Evolutionary conservation across 352 stramenopile genomes (phyloP).

Genomic region (Saprolegnia diclina): DNA sequence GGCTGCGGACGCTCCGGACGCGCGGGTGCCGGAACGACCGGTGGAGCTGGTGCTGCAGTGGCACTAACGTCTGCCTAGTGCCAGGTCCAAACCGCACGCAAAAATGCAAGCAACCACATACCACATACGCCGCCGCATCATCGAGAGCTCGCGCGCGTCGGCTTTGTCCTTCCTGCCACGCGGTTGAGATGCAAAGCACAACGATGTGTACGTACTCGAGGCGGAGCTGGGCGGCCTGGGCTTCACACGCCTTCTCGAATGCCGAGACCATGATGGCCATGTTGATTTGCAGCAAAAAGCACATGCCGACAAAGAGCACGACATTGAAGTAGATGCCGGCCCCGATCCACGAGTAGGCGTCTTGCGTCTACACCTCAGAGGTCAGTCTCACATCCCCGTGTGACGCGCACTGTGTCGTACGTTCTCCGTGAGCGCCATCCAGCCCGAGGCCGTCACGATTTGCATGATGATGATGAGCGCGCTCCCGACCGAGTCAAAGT

Average conservation of each 20-base stretch:
- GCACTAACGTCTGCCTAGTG: slow-evolving; percentile 1
- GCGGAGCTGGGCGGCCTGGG: background rate
- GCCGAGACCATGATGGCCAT: slow-evolving; percentile 47
- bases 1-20: background rate
- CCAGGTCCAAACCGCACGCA: background rate
- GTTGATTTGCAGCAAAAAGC: slow-evolving; percentile 52
- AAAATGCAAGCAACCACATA: background rate
- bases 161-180: background rate
- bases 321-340: slow-evolving; percentile 83
- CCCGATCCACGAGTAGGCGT: slow-evolving; percentile 49
- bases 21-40: background rate
- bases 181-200: background rate
- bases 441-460: slow-evolving; percentile 64
- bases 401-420: slow-evolving; percentile 23
- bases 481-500: slow-evolving; percentile 87
- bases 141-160: background rate
- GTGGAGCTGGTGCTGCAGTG: background rate
- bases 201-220: background rate
- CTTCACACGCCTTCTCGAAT: slow-evolving; percentile 29
- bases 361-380: slow-evolving; percentile 39
- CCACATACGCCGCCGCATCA: background rate
- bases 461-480: slow-evolving; percentile 93
- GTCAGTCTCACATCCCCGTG: background rate
- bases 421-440: slow-evolving; percentile 52
- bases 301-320: slow-evolving; percentile 82